Conservation (phyloP, 78 protist genomes). For the Planoprotostelium fungivorum region DNA sequence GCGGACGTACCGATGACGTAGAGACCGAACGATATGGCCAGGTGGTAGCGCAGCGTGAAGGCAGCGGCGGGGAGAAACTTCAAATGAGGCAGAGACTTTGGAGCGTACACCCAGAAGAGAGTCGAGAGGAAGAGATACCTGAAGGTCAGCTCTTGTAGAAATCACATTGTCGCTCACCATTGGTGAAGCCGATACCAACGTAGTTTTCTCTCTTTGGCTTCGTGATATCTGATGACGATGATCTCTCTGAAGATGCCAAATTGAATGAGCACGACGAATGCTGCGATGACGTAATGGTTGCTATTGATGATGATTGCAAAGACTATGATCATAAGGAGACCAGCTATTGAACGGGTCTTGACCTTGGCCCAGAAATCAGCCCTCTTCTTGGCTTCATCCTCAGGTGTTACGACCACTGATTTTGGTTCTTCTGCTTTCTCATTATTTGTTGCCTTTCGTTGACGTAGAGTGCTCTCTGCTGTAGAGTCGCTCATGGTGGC, state of each 20-base stretch:
- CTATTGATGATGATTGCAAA: conserved; percentile 13
- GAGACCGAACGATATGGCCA: conserved; percentile 28
- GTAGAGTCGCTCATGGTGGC: too few species aligned
- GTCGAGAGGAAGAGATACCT: conserved; percentile 65
- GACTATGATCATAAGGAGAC: conserved; percentile 29
- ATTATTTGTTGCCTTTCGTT: too few species aligned
- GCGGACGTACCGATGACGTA: conserved; percentile 21
- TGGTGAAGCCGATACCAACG: conserved; percentile 23
- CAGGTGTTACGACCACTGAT: too few species aligned
- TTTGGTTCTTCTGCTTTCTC: too few species aligned
- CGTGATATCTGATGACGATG: conserved; percentile 23
- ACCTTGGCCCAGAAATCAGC: neutral
- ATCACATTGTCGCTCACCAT: neutral
- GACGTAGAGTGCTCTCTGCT: too few species aligned
- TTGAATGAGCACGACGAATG: conserved; percentile 35
- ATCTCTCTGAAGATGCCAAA: conserved; percentile 43
- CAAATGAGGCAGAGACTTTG: conserved; percentile 12
- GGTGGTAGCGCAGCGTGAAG: conserved; percentile 29
- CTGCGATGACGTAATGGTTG: conserved; percentile 36
- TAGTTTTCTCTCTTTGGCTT: conserved; percentile 29
- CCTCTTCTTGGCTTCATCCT: neutral
- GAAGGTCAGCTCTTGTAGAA: conserved; percentile 5
- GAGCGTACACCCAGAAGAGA: conserved; percentile 65
- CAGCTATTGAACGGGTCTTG: conserved; percentile 23
- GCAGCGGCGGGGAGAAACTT: conserved; percentile 5